Conservation (phyloP, 768 basidiomycete genomes). For the Leucocoprinus leucothites region DNA sequence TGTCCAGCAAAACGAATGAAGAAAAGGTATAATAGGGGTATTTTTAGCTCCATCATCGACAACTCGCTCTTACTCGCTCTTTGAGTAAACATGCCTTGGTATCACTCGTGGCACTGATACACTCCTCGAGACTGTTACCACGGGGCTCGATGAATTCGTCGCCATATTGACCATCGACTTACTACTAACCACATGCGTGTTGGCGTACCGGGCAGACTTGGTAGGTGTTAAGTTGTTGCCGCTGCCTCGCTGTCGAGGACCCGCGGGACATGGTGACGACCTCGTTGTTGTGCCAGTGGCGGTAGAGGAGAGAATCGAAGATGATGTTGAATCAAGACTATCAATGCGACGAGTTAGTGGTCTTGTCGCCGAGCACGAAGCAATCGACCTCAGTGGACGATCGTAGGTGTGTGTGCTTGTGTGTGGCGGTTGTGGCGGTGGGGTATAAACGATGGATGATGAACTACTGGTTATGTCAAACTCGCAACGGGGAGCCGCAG, state of each 20-base stretch:
- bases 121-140: neutral
- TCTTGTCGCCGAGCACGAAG: neutral
- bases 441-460: neutral
- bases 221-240: neutral
- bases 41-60: too few species aligned
- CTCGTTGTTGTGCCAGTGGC: neutral
- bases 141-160: neutral
- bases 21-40: too few species aligned
- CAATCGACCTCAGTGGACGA: neutral
- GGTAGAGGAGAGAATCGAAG: neutral
- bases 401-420: neutral
- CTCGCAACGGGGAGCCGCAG: neutral
- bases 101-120: neutral
- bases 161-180: neutral
- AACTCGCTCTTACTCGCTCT: neutral
- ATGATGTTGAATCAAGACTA: neutral
- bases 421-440: neutral
- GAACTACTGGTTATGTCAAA: neutral
- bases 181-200: neutral
- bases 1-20: neutral
- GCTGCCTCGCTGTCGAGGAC: neutral
- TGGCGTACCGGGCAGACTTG: neutral
- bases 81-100: neutral
- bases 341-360: neutral
- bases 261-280: neutral